These are phyloP conservation scores for Vicia sativa DNA, from an alignment of 306 rosid genomes.

Conservation along the genomic window DNA sequence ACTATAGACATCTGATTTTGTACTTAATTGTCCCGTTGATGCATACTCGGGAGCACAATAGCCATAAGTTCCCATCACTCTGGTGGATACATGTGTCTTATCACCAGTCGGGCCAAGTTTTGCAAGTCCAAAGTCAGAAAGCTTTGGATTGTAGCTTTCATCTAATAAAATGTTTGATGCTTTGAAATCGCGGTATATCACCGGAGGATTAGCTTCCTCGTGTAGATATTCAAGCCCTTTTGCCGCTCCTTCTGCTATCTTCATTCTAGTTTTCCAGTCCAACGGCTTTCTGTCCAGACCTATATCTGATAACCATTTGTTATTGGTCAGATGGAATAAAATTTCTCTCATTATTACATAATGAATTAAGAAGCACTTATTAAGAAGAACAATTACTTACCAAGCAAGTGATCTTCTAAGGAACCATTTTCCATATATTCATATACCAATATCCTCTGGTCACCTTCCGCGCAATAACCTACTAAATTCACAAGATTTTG, in stretches of 20 bases:
- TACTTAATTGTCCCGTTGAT: slow-evolving; percentile 70
- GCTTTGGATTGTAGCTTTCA: slow-evolving; percentile 68
- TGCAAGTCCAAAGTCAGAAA: slow-evolving; percentile 93
- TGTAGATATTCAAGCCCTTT: slow-evolving; percentile 86
- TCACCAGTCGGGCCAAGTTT: slow-evolving; percentile 84
- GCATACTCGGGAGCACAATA: slow-evolving; percentile 98
- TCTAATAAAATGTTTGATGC: slow-evolving; percentile 82
- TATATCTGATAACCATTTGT: slow-evolving; percentile 47
- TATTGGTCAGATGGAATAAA: slow-evolving; percentile 5
- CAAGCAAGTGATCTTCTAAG: slow-evolving; percentile 87
- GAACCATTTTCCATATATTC: slow-evolving; percentile 83
- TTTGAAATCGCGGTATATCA: slow-evolving; percentile 89
- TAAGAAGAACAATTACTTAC: slow-evolving; percentile 41
- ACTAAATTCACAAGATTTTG: slow-evolving; percentile 84
- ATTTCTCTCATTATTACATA: not conserved
- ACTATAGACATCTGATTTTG: slow-evolving; percentile 84
- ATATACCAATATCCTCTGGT: slow-evolving; percentile 84
- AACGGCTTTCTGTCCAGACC: slow-evolving; percentile 45
- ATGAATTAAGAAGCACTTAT: not conserved
- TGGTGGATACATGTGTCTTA: slow-evolving; percentile 73
- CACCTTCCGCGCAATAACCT: slow-evolving; percentile 92
- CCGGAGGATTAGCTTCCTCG: slow-evolving; percentile 76
- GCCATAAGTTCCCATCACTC: slow-evolving; percentile 98
- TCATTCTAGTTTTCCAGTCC: slow-evolving; percentile 81
- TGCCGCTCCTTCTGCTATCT: slow-evolving; percentile 85